phyloP scores from a whole-genome alignment of 306 rosid species.

The cucumber (Cucumis sativus) region DNA sequence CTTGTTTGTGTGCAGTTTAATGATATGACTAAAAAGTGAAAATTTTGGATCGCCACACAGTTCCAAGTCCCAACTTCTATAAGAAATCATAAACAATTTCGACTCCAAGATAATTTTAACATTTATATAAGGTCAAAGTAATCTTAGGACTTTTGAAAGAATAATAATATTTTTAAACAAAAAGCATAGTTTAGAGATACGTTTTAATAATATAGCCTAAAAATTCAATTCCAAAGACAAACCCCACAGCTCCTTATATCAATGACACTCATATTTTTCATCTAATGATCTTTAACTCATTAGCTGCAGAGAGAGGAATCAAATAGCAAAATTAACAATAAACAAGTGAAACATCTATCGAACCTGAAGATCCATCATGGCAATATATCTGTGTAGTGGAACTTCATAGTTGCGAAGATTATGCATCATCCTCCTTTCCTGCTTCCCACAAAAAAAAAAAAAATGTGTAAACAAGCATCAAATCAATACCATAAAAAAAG shows the following conservation, averaged over 20 bases:
- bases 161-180: no score
- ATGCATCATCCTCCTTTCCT: slow-evolving; percentile 84
- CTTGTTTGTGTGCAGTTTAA: not conserved
- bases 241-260: not conserved
- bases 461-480: not conserved
- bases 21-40: not conserved
- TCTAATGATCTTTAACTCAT: not conserved
- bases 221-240: no score
- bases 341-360: not conserved
- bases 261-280: not conserved
- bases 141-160: no score
- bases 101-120: no score
- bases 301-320: not conserved
- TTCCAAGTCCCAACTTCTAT: no score
- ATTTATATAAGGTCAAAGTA: no score
- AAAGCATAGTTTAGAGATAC: no score
- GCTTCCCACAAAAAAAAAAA: slow-evolving; percentile 5
- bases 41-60: no score
- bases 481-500: not conserved
- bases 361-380: slow-evolving; percentile 99
- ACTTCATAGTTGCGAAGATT: slow-evolving; percentile 83
- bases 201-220: no score
- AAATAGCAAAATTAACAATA: not conserved
- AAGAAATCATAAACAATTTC: no score
- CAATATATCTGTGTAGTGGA: slow-evolving; percentile 75